Conservation (phyloP, 2,329 filamentous ascomycete genomes). For the Trichoderma koningiopsis region DNA sequence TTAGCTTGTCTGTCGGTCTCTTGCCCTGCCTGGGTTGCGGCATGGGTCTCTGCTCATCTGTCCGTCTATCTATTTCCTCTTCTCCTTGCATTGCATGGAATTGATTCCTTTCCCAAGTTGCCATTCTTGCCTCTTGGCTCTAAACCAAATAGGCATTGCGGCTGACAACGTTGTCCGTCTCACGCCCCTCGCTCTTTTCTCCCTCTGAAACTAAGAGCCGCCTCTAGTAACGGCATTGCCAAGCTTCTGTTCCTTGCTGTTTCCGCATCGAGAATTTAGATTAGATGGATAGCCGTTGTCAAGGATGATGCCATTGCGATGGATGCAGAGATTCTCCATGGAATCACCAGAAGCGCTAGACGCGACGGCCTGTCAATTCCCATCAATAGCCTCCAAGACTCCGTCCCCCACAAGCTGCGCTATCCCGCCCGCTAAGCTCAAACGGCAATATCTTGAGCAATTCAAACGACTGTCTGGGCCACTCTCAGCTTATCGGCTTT, state of each 20-base stretch:
- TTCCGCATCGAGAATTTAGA: not conserved
- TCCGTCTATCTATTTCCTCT: too few relatives aligned
- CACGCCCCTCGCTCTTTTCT: too few relatives aligned
- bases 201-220: too few relatives aligned
- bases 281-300: not conserved
- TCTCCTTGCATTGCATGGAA: not conserved
- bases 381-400: not conserved
- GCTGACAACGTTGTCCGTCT: too few relatives aligned
- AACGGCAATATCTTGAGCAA: not conserved
- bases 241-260: not conserved
- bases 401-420: not conserved
- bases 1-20: too few relatives aligned
- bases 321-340: too few relatives aligned
- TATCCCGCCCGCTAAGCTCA: not conserved
- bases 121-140: too few relatives aligned
- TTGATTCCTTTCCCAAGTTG: not conserved
- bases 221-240: not conserved
- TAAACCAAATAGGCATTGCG: too few relatives aligned
- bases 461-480: not conserved
- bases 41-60: too few relatives aligned
- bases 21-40: too few relatives aligned
- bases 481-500: not conserved
- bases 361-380: not conserved
- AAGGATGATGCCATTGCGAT: not conserved
- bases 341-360: not conserved